Percentiles rank a stretch among this genome's conserved stretches.
These are phyloP conservation scores for Bretschneidera sinensis DNA, from an alignment of 345 rosid genomes.

Conservation along the genomic window DNA sequence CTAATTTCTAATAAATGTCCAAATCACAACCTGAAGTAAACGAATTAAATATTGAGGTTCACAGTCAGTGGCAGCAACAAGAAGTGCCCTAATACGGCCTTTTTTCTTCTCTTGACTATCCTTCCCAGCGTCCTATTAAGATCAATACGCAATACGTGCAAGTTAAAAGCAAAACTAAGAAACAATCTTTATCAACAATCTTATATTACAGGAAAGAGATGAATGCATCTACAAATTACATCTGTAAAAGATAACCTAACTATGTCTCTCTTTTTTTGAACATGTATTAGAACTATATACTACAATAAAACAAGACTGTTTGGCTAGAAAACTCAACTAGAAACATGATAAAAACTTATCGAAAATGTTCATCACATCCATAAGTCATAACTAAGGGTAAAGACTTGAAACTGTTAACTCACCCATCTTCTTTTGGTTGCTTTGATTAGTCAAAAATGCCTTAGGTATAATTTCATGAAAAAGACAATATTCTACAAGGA, in stretches of 20 bases:
- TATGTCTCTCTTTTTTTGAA: too few relatives aligned
- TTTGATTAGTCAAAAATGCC: neutral
- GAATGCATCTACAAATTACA: too few relatives aligned
- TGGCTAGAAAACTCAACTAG: neutral
- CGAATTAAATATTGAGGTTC: constrained; percentile 92
- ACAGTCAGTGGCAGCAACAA: constrained; percentile 92
- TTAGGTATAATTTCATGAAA: neutral
- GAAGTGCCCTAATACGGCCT: constrained; percentile 85
- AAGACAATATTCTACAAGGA: too few relatives aligned
- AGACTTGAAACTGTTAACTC: neutral
- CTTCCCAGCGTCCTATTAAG: constrained; percentile 78
- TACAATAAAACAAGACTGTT: too few relatives aligned
- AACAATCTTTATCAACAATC: neutral
- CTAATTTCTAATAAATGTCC: constrained; percentile 3
- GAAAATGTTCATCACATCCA: neutral
- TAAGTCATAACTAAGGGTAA: neutral
- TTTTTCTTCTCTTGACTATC: constrained; percentile 93
- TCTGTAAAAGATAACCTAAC: too few relatives aligned
- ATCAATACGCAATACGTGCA: constrained; percentile 13
- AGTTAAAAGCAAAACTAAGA: neutral
- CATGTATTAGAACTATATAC: too few relatives aligned
- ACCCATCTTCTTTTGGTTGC: neutral
- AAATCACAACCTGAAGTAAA: constrained; percentile 73
- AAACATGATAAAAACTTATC: neutral
- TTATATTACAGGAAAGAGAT: neutral